Evolutionary conservation across 1,139 yeast species (phyloP), one percentile per base, ranked within the genome.

Genomic region (Zygosaccharomyces sapae): DNA sequence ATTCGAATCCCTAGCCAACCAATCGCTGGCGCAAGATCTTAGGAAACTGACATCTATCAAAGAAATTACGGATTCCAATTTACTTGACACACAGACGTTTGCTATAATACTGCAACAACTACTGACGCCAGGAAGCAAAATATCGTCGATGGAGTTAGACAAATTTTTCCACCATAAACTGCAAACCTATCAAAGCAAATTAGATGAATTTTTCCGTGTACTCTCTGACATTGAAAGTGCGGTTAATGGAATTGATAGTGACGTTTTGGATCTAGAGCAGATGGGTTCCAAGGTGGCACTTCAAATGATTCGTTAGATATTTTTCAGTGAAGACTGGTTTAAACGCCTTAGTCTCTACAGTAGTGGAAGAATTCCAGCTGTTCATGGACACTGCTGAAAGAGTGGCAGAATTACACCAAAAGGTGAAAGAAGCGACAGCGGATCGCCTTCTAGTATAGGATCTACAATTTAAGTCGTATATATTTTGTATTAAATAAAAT

Each of bases 311-410:
- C 46, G 16, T 36, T 46, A 13, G 55, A 55, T 20, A 27, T 57
- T 24, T 52, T 13, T 49, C 53, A 13, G 48, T 60, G 44, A 64
- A 58, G 40, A 58, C 61, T 3, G 67, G 63, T 12, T 45, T 63
- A 38, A 58, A 58, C 43, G 55, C 65, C 4, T 55, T 64, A 18
- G 59, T 64, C 5, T 50, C 59, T 8, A 85, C 95, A 0, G 75
- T 92, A 29, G 81, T 83, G 56, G 88, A 85, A 56, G 97, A 90
- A 68, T 88, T 88, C 66, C 74, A 76, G 47, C 73, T 90, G 54
- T 90, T 90, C 67, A 86, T 92, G 90, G 95, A 89, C 59, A 74
- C 89, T 44, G 90, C 96, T 49, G 95, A 89, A 67, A 77, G 82
- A 31, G 83, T 90, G 61, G 97, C 97, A 1, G 95, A 86, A 59